These are phyloP conservation scores for Aegilops tauschii DNA, from an alignment of 176 grass and related monocot genomes.

Conservation along the genomic window DNA sequence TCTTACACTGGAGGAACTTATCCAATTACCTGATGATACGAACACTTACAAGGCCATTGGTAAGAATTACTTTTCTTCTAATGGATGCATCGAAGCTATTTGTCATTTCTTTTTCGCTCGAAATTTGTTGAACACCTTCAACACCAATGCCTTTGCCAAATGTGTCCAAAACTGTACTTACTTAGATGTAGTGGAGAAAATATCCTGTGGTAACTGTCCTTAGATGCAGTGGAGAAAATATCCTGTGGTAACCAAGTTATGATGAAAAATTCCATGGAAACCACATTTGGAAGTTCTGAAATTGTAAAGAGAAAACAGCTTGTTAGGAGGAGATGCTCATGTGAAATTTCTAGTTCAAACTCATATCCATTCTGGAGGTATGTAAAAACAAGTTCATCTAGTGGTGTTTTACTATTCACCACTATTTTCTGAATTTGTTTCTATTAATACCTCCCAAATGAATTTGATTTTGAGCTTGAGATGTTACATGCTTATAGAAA, in stretches of 20 bases:
- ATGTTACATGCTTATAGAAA: background rate
- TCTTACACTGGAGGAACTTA: constrained; percentile 91
- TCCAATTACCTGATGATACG: constrained; percentile 68
- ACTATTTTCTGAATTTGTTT: background rate
- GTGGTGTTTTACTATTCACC: background rate
- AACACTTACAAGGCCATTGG: constrained; percentile 94
- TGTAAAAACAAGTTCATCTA: background rate
- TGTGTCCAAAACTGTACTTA: background rate
- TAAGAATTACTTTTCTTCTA: constrained; percentile 31
- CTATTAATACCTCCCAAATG: background rate
- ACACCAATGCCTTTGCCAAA: background rate
- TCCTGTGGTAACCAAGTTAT: background rate
- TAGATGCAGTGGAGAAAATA: background rate
- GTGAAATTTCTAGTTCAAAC: background rate
- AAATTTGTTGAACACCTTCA: constrained; percentile 17
- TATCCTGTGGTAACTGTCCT: background rate
- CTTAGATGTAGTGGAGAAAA: background rate
- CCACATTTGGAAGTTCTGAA: background rate
- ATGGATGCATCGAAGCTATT: background rate
- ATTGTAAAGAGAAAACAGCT: background rate
- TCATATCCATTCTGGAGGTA: background rate
- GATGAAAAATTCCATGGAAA: background rate
- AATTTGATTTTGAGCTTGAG: background rate
- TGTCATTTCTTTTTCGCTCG: background rate
- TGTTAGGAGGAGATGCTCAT: background rate